Conservation (phyloP, 192 early-diverging fungal genomes). For the Backusella circina region DNA sequence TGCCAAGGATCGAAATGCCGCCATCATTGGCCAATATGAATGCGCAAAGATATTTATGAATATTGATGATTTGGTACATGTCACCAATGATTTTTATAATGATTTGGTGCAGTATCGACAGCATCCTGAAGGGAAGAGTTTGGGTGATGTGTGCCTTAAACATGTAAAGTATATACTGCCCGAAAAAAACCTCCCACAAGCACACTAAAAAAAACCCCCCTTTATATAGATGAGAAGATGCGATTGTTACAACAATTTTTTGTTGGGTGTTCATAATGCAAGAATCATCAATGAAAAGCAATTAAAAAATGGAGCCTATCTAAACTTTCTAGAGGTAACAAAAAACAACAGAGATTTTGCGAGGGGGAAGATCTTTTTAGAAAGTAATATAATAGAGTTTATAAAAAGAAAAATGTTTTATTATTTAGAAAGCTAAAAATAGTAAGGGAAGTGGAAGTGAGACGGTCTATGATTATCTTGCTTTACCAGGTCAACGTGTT, state of each 20-base stretch:
- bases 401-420: background rate
- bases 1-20: constrained; percentile 39
- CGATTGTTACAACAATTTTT: constrained; percentile 56
- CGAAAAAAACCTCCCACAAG: background rate
- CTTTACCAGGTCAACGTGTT: constrained; percentile 28
- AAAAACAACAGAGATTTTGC: background rate
- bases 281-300: constrained; percentile 20
- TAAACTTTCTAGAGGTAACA: constrained; percentile 18
- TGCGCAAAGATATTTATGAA: constrained; percentile 58
- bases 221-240: constrained; percentile 47
- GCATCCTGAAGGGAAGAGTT: constrained; percentile 31
- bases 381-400: background rate
- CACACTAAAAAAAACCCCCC: background rate
- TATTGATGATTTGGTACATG: constrained; percentile 53
- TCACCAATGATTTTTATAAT: constrained; percentile 48
- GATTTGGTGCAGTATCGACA: constrained; percentile 37
- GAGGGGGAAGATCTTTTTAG: background rate
- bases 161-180: constrained; percentile 8
- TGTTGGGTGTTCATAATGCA: constrained; percentile 40
- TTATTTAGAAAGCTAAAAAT: constrained; percentile 35
- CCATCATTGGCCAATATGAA: constrained; percentile 49
- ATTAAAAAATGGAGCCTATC: constrained; percentile 20
- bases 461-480: constrained; percentile 33
- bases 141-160: constrained; percentile 34
- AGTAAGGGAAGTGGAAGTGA: constrained; percentile 53